Evolutionary conservation across 768 basidiomycete genomes (phyloP).

Genomic region (Cyclocybe aegerita): DNA sequence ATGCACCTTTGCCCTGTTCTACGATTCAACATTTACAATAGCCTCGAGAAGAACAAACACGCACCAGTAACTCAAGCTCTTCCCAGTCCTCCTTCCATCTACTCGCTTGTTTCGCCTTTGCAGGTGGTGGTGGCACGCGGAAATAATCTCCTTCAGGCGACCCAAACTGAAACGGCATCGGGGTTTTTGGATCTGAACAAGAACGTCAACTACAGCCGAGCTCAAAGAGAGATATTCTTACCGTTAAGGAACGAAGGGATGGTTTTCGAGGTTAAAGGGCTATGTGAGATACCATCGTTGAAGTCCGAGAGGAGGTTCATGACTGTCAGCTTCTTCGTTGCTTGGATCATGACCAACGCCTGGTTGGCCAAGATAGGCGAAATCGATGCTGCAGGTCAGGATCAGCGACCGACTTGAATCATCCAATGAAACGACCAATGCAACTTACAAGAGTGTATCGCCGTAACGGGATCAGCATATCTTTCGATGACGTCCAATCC

Average conservation of each 20-base stretch:
- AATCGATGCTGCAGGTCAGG: constrained; percentile 41
- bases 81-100: constrained; percentile 95
- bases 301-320: constrained; percentile 59
- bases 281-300: constrained; percentile 38
- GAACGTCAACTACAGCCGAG: not conserved
- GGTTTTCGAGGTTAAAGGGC: constrained; percentile 21
- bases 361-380: constrained; percentile 51
- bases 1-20: constrained; percentile 79
- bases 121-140: constrained; percentile 32
- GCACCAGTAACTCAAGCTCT: constrained; percentile 80
- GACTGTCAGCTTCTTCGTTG: constrained; percentile 53
- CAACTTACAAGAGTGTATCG: constrained; percentile 55
- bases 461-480: constrained; percentile 55
- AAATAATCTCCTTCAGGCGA: constrained; percentile 73
- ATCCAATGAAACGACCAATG: not conserved
- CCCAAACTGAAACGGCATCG: constrained; percentile 43
- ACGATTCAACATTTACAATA: not conserved
- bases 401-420: not conserved
- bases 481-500: constrained; percentile 65
- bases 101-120: constrained; percentile 54
- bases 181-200: constrained; percentile 46
- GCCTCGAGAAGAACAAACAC: constrained; percentile 11
- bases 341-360: constrained; percentile 60
- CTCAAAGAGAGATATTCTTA: constrained; percentile 5
- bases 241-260: constrained; percentile 27